Conservation (phyloP, 805 yeast species). For the Zygoascus flipseniorum region DNA sequence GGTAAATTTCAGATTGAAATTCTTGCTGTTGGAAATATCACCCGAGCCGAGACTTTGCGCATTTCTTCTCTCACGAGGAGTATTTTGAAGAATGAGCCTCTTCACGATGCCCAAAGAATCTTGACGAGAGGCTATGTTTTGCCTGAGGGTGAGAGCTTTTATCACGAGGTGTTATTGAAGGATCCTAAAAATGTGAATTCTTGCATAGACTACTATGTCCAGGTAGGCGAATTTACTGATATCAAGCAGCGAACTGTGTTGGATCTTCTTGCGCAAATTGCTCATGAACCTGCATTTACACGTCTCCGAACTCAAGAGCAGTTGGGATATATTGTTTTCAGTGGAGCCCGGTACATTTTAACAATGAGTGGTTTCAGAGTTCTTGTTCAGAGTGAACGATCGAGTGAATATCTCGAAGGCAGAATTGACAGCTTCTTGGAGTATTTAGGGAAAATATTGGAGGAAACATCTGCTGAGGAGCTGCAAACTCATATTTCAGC, state of each 20-base stretch:
- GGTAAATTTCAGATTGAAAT: constrained; percentile 59
- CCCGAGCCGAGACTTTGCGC: constrained; percentile 43
- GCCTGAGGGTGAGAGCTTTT: constrained; percentile 19
- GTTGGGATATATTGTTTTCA: constrained; percentile 87
- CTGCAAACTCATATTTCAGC: constrained; percentile 64
- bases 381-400: constrained; percentile 75
- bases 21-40: constrained; percentile 70
- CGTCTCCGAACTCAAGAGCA: constrained; percentile 90
- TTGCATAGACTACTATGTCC: constrained; percentile 70
- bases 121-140: constrained; percentile 34
- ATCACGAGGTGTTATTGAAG: constrained; percentile 29
- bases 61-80: constrained; percentile 38
- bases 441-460: constrained; percentile 37
- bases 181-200: constrained; percentile 75
- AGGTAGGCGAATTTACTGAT: constrained; percentile 48
- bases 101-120: constrained; percentile 38
- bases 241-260: constrained; percentile 40
- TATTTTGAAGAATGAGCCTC: constrained; percentile 32
- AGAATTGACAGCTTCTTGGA: constrained; percentile 64
- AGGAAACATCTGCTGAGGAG: constrained; percentile 50
- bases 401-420: constrained; percentile 62
- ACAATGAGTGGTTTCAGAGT: constrained; percentile 67
- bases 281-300: constrained; percentile 83
- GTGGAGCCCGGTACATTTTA: constrained; percentile 60
- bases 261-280: constrained; percentile 61